These are phyloP conservation scores for Fusarium nematophilum DNA, from an alignment of 2,329 filamentous ascomycete species.

Conservation along the genomic window DNA sequence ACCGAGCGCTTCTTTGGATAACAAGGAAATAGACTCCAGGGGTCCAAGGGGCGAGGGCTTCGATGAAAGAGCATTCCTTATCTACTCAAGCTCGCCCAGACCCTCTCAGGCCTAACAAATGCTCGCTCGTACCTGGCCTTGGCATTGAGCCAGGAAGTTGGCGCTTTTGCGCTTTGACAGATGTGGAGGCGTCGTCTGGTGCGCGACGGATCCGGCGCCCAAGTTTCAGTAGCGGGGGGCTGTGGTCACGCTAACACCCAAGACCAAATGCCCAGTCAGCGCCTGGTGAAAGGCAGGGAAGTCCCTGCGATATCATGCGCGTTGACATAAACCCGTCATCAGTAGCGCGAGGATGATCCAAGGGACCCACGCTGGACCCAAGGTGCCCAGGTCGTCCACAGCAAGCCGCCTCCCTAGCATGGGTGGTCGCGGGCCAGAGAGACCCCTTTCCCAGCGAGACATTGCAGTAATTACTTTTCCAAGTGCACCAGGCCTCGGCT, in stretches of 20 bases:
- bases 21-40: slow-evolving; percentile 42
- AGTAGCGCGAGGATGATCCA: no score
- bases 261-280: slow-evolving; percentile 25
- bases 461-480: no score
- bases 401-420: no score
- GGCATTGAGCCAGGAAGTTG: no score
- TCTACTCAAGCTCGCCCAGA: slow-evolving; percentile 29
- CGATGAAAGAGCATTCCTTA: slow-evolving; percentile 48
- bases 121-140: slow-evolving; percentile 10
- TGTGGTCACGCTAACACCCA: slow-evolving; percentile 21
- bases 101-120: slow-evolving; percentile 15
- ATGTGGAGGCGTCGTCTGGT: slow-evolving; percentile 25
- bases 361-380: no score
- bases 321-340: slow-evolving; percentile 29
- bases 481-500: no score
- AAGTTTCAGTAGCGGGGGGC: slow-evolving; percentile 15
- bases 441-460: no score
- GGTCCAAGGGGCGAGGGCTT: slow-evolving; percentile 45
- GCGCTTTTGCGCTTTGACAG: slow-evolving; percentile 27
- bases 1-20: slow-evolving; percentile 44
- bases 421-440: no score
- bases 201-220: slow-evolving; percentile 40
- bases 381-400: no score
- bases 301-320: slow-evolving; percentile 34
- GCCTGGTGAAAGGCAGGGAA: slow-evolving; percentile 16